phyloP scores from a whole-genome alignment of 2,329 filamentous ascomycete genomes.

The Lachnellula suecica region DNA sequence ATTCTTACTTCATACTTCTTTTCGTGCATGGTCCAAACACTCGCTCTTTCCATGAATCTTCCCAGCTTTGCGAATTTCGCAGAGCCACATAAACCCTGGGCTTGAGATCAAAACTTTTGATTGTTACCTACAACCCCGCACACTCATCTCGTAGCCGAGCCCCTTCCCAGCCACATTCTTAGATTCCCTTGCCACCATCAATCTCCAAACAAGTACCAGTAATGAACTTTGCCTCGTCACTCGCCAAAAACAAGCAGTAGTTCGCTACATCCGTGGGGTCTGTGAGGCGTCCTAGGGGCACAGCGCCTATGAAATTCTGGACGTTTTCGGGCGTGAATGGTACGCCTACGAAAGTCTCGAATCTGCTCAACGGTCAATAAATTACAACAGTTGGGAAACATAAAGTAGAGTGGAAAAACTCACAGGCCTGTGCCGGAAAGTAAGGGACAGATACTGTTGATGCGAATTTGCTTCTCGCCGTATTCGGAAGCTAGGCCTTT shows the following conservation, averaged over 20 bases:
- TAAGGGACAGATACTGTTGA: slow-evolving; percentile 71
- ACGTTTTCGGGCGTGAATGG: slow-evolving; percentile 62
- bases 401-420: too few relatives aligned
- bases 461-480: slow-evolving; percentile 68
- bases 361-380: slow-evolving; percentile 27
- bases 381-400: background rate
- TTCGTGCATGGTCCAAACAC: too few relatives aligned
- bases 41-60: too few relatives aligned
- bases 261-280: slow-evolving; percentile 69
- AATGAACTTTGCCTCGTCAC: slow-evolving; percentile 70
- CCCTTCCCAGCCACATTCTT: background rate
- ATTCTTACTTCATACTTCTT: too few relatives aligned
- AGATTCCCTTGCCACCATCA: slow-evolving; percentile 49
- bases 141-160: background rate
- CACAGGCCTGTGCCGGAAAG: slow-evolving; percentile 63
- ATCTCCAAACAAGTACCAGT: slow-evolving; percentile 71
- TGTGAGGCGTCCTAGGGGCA: slow-evolving; percentile 55
- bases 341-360: slow-evolving; percentile 54
- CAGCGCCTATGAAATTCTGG: slow-evolving; percentile 50
- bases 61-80: too few relatives aligned
- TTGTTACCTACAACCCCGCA: background rate
- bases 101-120: background rate
- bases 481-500: slow-evolving; percentile 73
- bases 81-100: too few relatives aligned
- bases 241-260: slow-evolving; percentile 67